phyloP scores from a whole-genome alignment of 2,329 filamentous ascomycete genomes.

The Lecanicillium sp. region DNA sequence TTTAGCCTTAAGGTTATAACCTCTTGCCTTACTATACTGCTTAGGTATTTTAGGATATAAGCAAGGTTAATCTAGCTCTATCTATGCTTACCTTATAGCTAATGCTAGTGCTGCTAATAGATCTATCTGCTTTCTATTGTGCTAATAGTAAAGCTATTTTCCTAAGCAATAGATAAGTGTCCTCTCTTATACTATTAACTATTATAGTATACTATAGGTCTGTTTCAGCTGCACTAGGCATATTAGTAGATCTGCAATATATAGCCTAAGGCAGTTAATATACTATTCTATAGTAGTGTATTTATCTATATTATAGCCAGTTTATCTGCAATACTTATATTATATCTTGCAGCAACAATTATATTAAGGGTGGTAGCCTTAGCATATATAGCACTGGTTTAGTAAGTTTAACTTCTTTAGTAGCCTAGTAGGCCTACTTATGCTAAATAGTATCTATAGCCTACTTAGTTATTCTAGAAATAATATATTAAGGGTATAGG shows the following conservation, averaged over 20 bases:
- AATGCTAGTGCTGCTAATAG: not conserved
- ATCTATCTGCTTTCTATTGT: not conserved
- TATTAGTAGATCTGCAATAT: not conserved
- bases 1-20: not conserved
- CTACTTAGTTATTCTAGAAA: not conserved
- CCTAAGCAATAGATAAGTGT: not conserved
- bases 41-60: not conserved
- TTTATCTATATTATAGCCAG: not conserved
- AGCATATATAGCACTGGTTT: not conserved
- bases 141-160: not conserved
- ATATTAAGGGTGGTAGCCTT: not conserved
- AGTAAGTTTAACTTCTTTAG: not conserved
- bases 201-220: not conserved
- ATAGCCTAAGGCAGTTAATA: not conserved
- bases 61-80: not conserved
- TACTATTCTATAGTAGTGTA: not conserved
- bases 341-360: not conserved
- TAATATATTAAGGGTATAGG: not conserved
- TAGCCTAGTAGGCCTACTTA: not conserved
- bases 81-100: not conserved
- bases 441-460: not conserved
- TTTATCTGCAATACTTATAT: not conserved
- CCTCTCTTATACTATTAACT: not conserved
- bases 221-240: not conserved
- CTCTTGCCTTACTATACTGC: not conserved